A percentile compares a stretch with the other conserved stretches of the same genome.
phyloP scores from a whole-genome alignment of 1,139 yeast genomes.

The Nakaseomyces delphensis region DNA sequence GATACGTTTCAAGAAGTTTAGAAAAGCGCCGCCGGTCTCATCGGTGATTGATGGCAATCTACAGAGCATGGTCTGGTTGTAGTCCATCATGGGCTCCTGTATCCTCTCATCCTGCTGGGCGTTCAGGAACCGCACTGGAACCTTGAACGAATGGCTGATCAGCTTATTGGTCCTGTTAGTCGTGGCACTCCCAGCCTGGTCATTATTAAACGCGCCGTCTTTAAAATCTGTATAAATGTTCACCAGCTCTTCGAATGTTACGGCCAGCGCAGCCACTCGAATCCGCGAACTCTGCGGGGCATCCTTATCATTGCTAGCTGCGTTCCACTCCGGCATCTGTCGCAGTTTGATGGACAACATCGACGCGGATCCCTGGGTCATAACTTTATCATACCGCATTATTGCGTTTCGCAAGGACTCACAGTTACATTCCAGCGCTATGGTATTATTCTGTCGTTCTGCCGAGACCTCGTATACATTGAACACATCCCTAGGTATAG shows the following conservation, averaged over 20 bases:
- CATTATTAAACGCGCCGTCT: slow-evolving; percentile 6
- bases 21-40: slow-evolving; percentile 28
- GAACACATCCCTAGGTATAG: slow-evolving; percentile 29
- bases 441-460: slow-evolving; percentile 24
- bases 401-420: slow-evolving; percentile 26
- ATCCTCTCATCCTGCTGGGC: slow-evolving; percentile 26
- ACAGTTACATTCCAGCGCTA: slow-evolving; percentile 30
- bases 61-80: slow-evolving; percentile 23
- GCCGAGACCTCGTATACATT: slow-evolving; percentile 23
- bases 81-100: slow-evolving; percentile 27
- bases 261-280: slow-evolving; percentile 20
- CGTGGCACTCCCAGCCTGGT: slow-evolving; percentile 6
- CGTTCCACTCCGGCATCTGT: slow-evolving; percentile 26
- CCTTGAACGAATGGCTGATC: slow-evolving; percentile 26
- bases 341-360: slow-evolving; percentile 25
- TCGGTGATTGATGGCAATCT: slow-evolving; percentile 23
- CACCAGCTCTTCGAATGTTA: slow-evolving; percentile 27
- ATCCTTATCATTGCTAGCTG: background rate
- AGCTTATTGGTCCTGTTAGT: slow-evolving; percentile 17
- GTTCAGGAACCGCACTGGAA: slow-evolving; percentile 27
- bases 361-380: slow-evolving; percentile 25
- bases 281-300: slow-evolving; percentile 7
- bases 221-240: slow-evolving; percentile 9
- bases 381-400: slow-evolving; percentile 25
- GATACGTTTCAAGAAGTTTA: slow-evolving; percentile 26